phyloP scores from a whole-genome alignment of 768 basidiomycete genomes.

The Boletus rubroflammeus region DNA sequence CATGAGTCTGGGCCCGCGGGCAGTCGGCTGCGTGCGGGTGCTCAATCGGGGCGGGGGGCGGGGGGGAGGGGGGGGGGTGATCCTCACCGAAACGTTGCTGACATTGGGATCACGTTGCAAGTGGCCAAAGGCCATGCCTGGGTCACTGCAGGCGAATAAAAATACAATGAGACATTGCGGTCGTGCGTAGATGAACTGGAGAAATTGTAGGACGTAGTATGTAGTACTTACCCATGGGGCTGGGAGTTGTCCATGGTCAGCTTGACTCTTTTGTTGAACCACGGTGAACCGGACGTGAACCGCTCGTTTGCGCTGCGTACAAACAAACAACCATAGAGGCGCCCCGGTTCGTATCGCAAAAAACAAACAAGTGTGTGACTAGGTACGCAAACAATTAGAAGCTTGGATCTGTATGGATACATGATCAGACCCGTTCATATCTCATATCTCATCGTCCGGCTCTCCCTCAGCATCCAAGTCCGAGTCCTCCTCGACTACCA shows the following conservation, averaged over 20 bases:
- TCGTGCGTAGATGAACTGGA: not conserved
- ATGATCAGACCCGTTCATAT: constrained; percentile 34
- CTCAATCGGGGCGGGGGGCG: no score
- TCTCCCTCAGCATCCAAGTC: constrained; percentile 42
- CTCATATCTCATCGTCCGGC: constrained; percentile 45
- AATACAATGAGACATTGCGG: constrained; percentile 14
- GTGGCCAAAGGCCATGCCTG: constrained; percentile 59
- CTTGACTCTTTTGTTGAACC: constrained; percentile 28
- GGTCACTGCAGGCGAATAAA: constrained; percentile 42
- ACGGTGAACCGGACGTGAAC: constrained; percentile 36
- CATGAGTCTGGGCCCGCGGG: no score
- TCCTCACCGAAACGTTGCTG: constrained; percentile 56
- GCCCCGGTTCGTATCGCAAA: constrained; percentile 21
- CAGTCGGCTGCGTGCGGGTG: no score
- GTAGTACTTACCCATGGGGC: constrained; percentile 35
- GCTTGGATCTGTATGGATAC: constrained; percentile 18
- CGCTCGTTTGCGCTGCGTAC: constrained; percentile 30
- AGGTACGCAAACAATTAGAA: constrained; percentile 24
- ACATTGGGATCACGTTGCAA: constrained; percentile 55
- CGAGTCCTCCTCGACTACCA: constrained; percentile 27
- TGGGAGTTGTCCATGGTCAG: constrained; percentile 33
- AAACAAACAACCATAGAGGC: constrained; percentile 23
- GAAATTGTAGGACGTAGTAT: constrained; percentile 11
- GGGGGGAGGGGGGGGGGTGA: no score
- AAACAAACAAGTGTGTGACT: constrained; percentile 7